Evolutionary conservation across 768 basidiomycete genomes (phyloP).

Genomic region (Boletellus emodensis): DNA sequence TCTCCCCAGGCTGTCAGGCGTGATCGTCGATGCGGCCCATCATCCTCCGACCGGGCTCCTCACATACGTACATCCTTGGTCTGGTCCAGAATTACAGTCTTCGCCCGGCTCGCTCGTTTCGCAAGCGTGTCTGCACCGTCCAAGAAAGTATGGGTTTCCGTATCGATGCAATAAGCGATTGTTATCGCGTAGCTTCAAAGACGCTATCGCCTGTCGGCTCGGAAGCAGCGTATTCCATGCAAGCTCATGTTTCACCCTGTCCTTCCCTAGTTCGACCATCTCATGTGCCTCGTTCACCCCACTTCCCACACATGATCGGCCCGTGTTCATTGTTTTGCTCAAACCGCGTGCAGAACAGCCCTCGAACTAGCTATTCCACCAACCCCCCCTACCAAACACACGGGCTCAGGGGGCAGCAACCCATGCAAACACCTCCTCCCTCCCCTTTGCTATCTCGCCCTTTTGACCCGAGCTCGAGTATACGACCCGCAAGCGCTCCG

Average conservation of each 20-base stretch:
- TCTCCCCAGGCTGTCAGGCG: background rate
- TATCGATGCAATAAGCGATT: too few relatives aligned
- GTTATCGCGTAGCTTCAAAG: background rate
- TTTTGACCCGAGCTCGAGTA: constrained; percentile 47
- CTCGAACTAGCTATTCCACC: constrained; percentile 4
- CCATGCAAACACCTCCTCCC: constrained; percentile 45
- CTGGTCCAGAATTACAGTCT: constrained; percentile 1
- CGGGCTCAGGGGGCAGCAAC: constrained; percentile 28
- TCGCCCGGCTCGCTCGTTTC: background rate
- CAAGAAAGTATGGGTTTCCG: background rate
- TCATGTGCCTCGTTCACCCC: background rate
- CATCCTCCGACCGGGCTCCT: background rate
- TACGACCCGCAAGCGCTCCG: constrained; percentile 60
- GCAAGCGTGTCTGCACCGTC: background rate
- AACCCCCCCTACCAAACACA: background rate
- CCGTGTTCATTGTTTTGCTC: background rate
- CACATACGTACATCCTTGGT: constrained; percentile 7
- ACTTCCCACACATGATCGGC: background rate
- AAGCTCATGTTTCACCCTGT: background rate
- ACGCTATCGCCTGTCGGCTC: background rate
- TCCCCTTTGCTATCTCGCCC: constrained; percentile 37
- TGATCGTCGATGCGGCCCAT: background rate
- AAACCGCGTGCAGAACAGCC: background rate
- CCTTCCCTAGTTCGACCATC: background rate
- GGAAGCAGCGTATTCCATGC: background rate